A percentile compares a stretch with the other conserved stretches of the same genome.
Conservation (phyloP, 2,329 filamentous ascomycete genomes). For the Cladosporium velox region DNA sequence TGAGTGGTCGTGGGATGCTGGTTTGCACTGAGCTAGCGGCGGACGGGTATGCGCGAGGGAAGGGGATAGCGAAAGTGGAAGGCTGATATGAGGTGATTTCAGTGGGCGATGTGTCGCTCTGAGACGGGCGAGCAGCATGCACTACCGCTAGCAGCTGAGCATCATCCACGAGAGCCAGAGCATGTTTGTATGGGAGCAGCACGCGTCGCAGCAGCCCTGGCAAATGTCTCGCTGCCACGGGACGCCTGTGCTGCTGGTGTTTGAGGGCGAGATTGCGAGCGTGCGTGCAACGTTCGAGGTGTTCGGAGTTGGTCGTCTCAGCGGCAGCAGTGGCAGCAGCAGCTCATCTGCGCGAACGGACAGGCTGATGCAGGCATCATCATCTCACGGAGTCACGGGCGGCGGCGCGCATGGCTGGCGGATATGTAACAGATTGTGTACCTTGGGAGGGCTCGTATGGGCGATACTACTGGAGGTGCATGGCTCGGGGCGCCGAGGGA, state of each 20-base stretch:
- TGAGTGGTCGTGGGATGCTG: conserved; percentile 10
- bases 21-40: conserved; percentile 4
- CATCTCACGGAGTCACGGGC: neutral
- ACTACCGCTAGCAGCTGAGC: neutral
- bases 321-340: neutral
- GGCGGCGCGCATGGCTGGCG: neutral
- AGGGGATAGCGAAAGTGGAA: conserved; percentile 5
- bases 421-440: neutral
- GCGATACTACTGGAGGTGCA: neutral
- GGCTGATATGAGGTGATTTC: conserved; percentile 8
- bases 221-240: too few relatives aligned
- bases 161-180: neutral
- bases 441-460: neutral
- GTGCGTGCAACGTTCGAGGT: neutral
- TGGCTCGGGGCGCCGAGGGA: neutral
- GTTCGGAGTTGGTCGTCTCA: conserved; percentile 5
- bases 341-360: neutral
- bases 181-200: neutral
- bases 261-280: conserved; percentile 18
- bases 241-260: conserved; percentile 2
- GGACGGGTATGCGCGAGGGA: conserved; percentile 3
- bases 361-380: neutral
- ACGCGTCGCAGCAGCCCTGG: neutral
- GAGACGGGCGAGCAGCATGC: conserved; percentile 14
- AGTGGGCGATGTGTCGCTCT: conserved; percentile 10